phyloP scores from a whole-genome alignment of 169 alveolate genomes.

The Perkinsus chesapeaki region DNA sequence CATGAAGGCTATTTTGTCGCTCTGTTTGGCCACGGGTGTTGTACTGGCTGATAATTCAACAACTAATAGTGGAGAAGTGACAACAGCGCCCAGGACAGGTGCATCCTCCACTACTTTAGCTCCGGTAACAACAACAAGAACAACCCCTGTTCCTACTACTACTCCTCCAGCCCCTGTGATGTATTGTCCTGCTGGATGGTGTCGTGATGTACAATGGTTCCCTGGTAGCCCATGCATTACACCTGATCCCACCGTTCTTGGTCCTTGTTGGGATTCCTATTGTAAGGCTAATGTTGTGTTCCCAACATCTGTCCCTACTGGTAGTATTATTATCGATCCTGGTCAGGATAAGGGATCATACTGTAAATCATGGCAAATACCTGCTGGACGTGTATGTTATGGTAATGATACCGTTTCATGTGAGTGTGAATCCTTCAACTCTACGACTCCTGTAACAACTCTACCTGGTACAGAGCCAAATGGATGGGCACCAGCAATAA shows the following conservation, averaged over 20 bases:
- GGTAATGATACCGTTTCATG: neutral
- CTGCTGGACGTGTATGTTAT: neutral
- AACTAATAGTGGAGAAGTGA: no score
- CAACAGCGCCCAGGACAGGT: neutral
- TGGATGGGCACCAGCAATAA: neutral
- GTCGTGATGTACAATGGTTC: neutral
- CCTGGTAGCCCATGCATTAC: neutral
- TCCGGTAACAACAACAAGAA: neutral
- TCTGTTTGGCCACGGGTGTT: neutral
- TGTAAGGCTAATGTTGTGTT: neutral
- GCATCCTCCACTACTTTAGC: neutral
- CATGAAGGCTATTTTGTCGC: neutral
- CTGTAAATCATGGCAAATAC: neutral
- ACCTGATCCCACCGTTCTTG: neutral
- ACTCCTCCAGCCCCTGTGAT: neutral
- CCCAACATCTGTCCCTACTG: neutral
- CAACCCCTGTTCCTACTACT: neutral
- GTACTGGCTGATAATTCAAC: neutral
- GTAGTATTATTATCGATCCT: neutral
- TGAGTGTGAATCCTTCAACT: neutral
- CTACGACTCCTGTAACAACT: neutral
- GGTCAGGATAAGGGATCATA: neutral
- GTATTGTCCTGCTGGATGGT: neutral
- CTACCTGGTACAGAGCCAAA: neutral
- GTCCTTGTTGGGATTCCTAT: neutral